Evolutionary conservation across 148 eudicot species (phyloP).

Genomic region (Talinum fruticosum): DNA sequence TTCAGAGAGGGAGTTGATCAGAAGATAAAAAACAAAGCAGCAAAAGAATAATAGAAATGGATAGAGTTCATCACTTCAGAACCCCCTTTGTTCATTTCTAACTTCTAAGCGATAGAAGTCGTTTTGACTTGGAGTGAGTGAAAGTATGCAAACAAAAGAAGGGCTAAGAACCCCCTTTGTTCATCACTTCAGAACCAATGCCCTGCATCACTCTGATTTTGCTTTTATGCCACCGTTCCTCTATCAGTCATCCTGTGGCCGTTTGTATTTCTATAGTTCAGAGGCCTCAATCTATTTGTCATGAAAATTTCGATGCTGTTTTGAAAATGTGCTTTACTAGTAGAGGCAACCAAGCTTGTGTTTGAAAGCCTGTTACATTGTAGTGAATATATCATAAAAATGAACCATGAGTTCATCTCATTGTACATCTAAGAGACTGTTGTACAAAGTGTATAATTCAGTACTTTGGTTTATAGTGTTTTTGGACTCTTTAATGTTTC

Average conservation of each 20-base stretch:
- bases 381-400: not conserved
- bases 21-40: not conserved
- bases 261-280: not conserved
- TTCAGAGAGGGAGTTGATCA: not conserved
- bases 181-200: not conserved
- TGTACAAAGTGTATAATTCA: not conserved
- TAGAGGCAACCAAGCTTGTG: not conserved
- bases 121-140: not conserved
- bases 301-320: not conserved
- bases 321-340: not conserved
- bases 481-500: not conserved
- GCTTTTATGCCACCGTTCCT: too few species aligned
- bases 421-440: not conserved
- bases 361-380: not conserved
- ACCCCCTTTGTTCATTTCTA: too few species aligned
- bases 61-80: too few species aligned
- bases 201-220: not conserved
- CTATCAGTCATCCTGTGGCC: not conserved
- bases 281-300: not conserved
- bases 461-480: not conserved
- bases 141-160: not conserved
- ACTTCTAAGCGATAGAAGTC: not conserved
- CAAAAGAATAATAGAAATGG: not conserved
- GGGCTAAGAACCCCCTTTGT: not conserved
- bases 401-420: not conserved